Conservation (phyloP, 139 green algal genomes). For the Auxenochlorella pyrenoidosa region DNA sequence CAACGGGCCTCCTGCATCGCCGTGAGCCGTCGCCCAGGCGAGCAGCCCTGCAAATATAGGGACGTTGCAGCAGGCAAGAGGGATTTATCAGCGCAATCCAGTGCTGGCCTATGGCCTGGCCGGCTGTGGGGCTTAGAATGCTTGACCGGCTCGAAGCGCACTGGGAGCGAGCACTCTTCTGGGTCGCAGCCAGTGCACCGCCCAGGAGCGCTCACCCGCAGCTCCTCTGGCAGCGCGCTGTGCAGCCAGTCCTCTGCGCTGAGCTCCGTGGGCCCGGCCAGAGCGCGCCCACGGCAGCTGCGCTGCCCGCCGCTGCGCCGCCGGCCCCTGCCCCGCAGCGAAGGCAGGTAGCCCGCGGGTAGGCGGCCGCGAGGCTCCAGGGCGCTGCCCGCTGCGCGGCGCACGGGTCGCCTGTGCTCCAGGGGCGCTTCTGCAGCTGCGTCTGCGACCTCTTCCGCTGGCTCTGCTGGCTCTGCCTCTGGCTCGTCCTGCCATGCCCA, state of each 20-base stretch:
- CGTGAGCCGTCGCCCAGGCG: background rate
- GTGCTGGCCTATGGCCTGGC: background rate
- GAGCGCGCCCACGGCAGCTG: background rate
- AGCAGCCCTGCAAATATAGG: background rate
- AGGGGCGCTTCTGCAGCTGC: background rate
- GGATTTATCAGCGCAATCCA: background rate
- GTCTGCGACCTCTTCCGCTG: background rate
- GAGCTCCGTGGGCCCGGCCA: background rate
- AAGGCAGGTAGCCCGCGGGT: background rate
- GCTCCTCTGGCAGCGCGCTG: background rate
- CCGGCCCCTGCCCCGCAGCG: background rate
- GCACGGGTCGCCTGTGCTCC: too few relatives aligned
- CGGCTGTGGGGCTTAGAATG: too few relatives aligned
- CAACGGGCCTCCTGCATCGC: background rate
- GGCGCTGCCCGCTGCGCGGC: background rate
- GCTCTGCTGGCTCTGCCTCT: background rate
- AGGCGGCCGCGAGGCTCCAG: background rate
- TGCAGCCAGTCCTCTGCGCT: background rate
- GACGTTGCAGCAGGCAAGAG: background rate
- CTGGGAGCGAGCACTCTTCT: too few relatives aligned
- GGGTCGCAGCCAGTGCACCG: too few relatives aligned
- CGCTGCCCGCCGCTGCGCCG: background rate
- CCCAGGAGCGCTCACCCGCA: background rate
- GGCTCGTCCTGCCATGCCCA: slow-evolving; percentile 24
- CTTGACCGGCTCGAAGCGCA: too few relatives aligned